These are phyloP conservation scores for Pyracantha coccinea DNA, from an alignment of 331 rosid genomes.

Conservation along the genomic window DNA sequence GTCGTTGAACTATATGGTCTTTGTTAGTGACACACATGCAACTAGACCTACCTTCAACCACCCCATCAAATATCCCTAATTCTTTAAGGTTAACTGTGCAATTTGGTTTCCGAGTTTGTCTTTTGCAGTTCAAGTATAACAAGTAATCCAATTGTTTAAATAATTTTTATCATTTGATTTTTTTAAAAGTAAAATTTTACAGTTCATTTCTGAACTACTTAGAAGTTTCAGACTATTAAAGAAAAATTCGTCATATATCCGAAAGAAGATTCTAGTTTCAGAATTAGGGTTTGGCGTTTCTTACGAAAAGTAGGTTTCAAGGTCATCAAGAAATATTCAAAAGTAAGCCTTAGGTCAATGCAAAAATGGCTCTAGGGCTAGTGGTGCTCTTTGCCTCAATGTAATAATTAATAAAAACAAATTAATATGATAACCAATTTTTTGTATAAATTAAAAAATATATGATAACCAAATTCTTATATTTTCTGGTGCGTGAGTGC, in stretches of 20 bases:
- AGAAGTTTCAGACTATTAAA: too few relatives aligned
- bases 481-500: conserved; percentile 17
- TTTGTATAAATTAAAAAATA: neutral
- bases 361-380: neutral
- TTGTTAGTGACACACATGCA: conserved; percentile 18
- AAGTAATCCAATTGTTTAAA: too few relatives aligned
- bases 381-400: neutral
- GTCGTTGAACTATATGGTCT: conserved; percentile 15
- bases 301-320: too few relatives aligned
- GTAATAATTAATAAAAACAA: neutral
- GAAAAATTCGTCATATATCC: too few relatives aligned
- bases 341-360: neutral
- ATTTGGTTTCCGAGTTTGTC: too few relatives aligned
- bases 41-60: conserved; percentile 40
- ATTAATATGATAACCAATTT: neutral
- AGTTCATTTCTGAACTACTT: too few relatives aligned
- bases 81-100: neutral
- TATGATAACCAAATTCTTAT: neutral
- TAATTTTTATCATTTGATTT: too few relatives aligned
- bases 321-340: too few relatives aligned
- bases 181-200: too few relatives aligned
- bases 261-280: too few relatives aligned
- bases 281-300: too few relatives aligned
- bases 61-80: conserved; percentile 5
- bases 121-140: too few relatives aligned